A percentile compares a stretch with the other conserved stretches of the same genome.
These are phyloP conservation scores for Nyssa sinensis DNA, from an alignment of 148 eudicot genomes.

Conservation along the genomic window DNA sequence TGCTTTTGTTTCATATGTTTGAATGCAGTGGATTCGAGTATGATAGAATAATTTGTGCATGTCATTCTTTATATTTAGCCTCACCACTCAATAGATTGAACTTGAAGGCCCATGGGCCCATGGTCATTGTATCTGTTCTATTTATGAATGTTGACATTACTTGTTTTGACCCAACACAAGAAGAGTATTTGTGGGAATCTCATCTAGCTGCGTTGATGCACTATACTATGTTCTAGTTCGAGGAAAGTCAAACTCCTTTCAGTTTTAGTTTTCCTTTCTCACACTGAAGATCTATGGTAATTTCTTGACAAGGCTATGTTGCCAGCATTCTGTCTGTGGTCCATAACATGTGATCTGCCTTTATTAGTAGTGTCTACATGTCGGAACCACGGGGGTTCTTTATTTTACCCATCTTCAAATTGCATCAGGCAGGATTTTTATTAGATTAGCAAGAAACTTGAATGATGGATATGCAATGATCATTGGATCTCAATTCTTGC, in stretches of 20 bases:
- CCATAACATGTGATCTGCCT: background rate
- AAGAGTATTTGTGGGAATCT: background rate
- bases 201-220: background rate
- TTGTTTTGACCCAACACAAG: background rate
- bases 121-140: background rate
- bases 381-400: background rate
- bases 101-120: background rate
- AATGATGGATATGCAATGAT: no score
- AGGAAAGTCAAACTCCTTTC: background rate
- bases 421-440: background rate
- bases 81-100: background rate
- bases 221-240: background rate
- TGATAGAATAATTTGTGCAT: background rate
- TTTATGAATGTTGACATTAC: no score
- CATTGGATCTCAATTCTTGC: no score
- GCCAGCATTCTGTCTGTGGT: background rate
- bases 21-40: background rate
- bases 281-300: background rate
- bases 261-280: background rate
- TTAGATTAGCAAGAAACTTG: background rate
- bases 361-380: background rate
- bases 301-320: background rate
- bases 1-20: background rate
- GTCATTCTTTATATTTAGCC: background rate
- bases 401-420: background rate